phyloP scores from a whole-genome alignment of 441 rosid genomes.

The Arabidopsis hybrid region DNA sequence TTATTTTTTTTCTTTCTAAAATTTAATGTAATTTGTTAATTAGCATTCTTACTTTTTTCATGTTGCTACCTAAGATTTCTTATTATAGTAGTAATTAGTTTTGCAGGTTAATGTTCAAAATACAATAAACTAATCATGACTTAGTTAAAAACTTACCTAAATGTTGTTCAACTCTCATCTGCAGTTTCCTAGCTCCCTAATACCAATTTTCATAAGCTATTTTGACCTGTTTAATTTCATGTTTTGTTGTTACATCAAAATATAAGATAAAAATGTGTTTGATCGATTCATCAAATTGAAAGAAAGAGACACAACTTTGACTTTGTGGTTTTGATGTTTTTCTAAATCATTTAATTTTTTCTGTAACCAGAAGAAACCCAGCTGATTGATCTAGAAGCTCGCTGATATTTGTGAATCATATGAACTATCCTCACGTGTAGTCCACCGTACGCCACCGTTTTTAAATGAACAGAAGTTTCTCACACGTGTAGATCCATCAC shows the following conservation, averaged over 20 bases:
- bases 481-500: slow-evolving; percentile 1
- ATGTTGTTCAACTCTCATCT: not conserved
- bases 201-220: not conserved
- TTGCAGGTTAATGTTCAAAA: no score
- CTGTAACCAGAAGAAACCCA: slow-evolving; percentile 2
- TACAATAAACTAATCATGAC: not conserved
- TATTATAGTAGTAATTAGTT: no score
- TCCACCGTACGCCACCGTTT: slow-evolving; percentile 30
- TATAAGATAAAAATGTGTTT: no score
- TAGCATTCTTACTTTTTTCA: no score
- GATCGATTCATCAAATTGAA: no score
- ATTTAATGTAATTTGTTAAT: no score
- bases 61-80: no score
- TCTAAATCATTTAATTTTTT: no score
- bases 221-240: not conserved
- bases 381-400: slow-evolving; percentile 1
- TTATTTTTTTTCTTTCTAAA: no score
- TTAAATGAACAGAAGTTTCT: not conserved
- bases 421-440: slow-evolving; percentile 31
- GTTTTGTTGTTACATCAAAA: no score
- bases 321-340: no score
- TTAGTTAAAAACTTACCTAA: slow-evolving; percentile 2
- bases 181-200: not conserved
- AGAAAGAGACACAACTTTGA: no score
- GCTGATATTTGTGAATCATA: not conserved